Evolutionary conservation across 805 yeast species (phyloP).

Genomic region (Teunomyces barrocoloradensis): DNA sequence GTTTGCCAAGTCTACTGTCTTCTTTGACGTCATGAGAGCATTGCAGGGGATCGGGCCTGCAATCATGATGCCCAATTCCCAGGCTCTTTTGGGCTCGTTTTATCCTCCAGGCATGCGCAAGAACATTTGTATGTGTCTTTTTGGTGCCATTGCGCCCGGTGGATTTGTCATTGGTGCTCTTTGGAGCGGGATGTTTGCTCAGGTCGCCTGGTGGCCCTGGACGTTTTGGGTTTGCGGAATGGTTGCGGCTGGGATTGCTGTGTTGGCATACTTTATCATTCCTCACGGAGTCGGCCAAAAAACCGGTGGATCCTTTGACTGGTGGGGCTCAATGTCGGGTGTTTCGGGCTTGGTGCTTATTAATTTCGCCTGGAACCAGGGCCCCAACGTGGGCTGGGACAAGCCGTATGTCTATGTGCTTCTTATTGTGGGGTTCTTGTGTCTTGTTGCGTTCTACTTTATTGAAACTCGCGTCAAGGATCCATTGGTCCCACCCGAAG

Average conservation of each 20-base stretch:
- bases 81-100: constrained; percentile 30
- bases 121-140: constrained; percentile 24
- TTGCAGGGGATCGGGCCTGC: constrained; percentile 37
- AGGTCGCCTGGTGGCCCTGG: constrained; percentile 37
- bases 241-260: constrained; percentile 13
- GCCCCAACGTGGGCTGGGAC: constrained; percentile 20
- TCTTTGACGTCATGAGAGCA: constrained; percentile 29
- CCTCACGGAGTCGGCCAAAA: constrained; percentile 26
- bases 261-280: constrained; percentile 21
- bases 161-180: constrained; percentile 32
- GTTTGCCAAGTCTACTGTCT: constrained; percentile 20
- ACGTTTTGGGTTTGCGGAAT: constrained; percentile 28
- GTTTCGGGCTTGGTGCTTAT: constrained; percentile 15
- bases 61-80: constrained; percentile 32
- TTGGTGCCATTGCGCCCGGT: constrained; percentile 35
- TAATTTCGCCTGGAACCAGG: constrained; percentile 20
- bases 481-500: constrained; percentile 14
- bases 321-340: constrained; percentile 19
- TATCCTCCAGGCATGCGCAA: constrained; percentile 24
- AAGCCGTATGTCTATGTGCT: constrained; percentile 16
- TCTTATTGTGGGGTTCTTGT: constrained; percentile 15
- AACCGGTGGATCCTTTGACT: constrained; percentile 22
- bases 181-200: constrained; percentile 24
- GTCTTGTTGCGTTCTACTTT: constrained; percentile 10
- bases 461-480: constrained; percentile 8